A percentile compares a stretch with the other conserved stretches of the same genome.
Evolutionary conservation across 345 rosid species (phyloP).

Genomic region (Mangifera indica): DNA sequence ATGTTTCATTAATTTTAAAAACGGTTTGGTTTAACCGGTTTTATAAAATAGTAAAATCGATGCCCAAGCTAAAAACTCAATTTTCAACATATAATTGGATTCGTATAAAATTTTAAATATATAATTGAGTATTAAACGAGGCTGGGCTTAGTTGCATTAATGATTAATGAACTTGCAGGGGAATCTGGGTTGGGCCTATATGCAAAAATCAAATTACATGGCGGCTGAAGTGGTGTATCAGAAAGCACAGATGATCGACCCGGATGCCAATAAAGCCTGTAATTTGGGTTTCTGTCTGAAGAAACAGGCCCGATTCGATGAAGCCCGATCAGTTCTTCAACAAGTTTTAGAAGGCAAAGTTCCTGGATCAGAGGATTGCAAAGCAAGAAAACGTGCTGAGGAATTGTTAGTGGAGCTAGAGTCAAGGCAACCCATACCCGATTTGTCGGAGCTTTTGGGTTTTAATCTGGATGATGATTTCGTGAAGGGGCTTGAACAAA

Average conservation of each 20-base stretch:
- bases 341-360: conserved; percentile 42
- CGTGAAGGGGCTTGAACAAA: conserved; percentile 52
- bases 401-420: conserved; percentile 53
- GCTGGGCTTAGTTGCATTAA: too few relatives aligned
- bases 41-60: too few relatives aligned
- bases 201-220: conserved; percentile 79
- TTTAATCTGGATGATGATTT: conserved; percentile 50
- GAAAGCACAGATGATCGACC: conserved; percentile 86
- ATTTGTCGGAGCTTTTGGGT: conserved; percentile 33
- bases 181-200: conserved; percentile 96
- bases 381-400: conserved; percentile 50
- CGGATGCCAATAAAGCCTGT: conserved; percentile 85
- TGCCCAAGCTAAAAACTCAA: too few relatives aligned
- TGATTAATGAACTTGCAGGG: conserved; percentile 48
- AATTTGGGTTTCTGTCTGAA: conserved; percentile 71
- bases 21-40: too few relatives aligned
- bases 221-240: conserved; percentile 81
- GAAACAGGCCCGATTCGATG: conserved; percentile 59
- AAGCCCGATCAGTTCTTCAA: conserved; percentile 47
- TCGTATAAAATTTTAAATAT: too few relatives aligned
- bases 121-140: too few relatives aligned
- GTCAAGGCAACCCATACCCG: conserved; percentile 23
- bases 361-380: conserved; percentile 57
- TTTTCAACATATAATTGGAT: too few relatives aligned
- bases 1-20: too few relatives aligned